Base-by-base conservation (phyloP, 2,329 filamentous ascomycete species). In the Fusarium robinianum region DNA sequence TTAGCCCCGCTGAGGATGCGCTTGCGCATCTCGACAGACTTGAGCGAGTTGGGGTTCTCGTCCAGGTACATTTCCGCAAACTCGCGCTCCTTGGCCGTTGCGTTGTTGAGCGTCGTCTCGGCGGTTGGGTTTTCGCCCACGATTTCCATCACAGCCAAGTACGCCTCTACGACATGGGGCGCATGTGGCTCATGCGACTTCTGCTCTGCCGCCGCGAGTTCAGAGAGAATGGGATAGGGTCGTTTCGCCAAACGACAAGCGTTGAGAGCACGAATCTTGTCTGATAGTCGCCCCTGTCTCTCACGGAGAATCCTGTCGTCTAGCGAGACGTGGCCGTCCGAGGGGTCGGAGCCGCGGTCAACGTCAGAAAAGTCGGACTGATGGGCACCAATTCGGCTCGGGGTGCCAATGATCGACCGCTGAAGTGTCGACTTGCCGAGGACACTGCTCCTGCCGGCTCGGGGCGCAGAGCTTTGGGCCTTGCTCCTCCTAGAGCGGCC, bases 371-470 rank as follows among this genome's bases (percentile, higher is more conserved):
- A 90, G 42, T 83, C 78, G 21, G 79, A 64, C 39, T 79, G 71
- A 51, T 90, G 82, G 11, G 78, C 72, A 21, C 85, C 83, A 45
- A 87, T 81, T 49, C 80, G 78, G 58, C 80, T 85, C 9, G 90
- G 84, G 17, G 84, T 83, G 32, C 92, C 92, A 65, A 97, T 94
- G 40, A 96, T 87, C 8, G 92, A 96, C 58, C 85, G 88, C 46
- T 87, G 84, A 60, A 95, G 75, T 37, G 77, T 81, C 9, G 89
- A 89, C 44, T 75, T 75, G 40, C 78, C 79, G 43, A 81, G 54
- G 14, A 70, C 61, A 49, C 68, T 72, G 52, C 55, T 64, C 26
- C 82, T 77, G 22, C 84, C 84, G 65, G 64, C 60, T 16, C 67
- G 66, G 12, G 82, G 72, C 63, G 83, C 84, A 52, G 75, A 73